phyloP scores from a whole-genome alignment of 805 yeast species.

The Candida caryicola region DNA sequence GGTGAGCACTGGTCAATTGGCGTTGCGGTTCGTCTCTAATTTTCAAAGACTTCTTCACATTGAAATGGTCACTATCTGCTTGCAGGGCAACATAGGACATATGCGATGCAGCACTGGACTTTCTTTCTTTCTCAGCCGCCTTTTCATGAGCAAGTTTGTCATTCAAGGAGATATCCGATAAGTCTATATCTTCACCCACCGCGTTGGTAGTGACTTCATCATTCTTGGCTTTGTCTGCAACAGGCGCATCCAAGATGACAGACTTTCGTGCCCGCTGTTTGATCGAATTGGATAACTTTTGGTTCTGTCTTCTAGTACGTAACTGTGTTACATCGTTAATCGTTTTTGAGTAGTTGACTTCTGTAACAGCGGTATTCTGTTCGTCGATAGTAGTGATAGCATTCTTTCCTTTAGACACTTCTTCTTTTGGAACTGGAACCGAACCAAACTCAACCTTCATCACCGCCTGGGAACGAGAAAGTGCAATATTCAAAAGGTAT shows the following conservation, averaged over 20 bases:
- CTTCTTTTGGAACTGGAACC: not conserved
- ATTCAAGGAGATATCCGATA: constrained; percentile 9
- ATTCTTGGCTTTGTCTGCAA: constrained; percentile 38
- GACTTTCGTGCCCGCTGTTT: constrained; percentile 67
- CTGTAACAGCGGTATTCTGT: constrained; percentile 13
- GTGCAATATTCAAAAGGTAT: constrained; percentile 78
- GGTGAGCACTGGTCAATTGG: constrained; percentile 29
- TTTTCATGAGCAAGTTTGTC: constrained; percentile 1
- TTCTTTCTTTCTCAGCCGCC: constrained; percentile 9
- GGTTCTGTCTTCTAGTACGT: constrained; percentile 69
- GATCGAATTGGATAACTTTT: constrained; percentile 50
- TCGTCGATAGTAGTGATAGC: constrained; percentile 2
- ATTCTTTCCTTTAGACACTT: not conserved
- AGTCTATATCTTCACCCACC: constrained; percentile 17
- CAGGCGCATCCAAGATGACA: constrained; percentile 61
- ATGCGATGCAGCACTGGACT: constrained; percentile 24
- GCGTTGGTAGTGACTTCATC: constrained; percentile 16
- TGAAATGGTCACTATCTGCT: constrained; percentile 27
- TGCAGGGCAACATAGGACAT: constrained; percentile 25
- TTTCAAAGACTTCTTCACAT: constrained; percentile 23
- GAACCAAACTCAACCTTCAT: constrained; percentile 34
- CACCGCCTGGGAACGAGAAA: constrained; percentile 66
- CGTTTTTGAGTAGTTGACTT: constrained; percentile 63
- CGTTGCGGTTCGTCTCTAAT: constrained; percentile 40
- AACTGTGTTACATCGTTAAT: constrained; percentile 73